Evolutionary conservation across 1,139 yeast species (phyloP).

Genomic region (Lodderomyces jiufengensis): DNA sequence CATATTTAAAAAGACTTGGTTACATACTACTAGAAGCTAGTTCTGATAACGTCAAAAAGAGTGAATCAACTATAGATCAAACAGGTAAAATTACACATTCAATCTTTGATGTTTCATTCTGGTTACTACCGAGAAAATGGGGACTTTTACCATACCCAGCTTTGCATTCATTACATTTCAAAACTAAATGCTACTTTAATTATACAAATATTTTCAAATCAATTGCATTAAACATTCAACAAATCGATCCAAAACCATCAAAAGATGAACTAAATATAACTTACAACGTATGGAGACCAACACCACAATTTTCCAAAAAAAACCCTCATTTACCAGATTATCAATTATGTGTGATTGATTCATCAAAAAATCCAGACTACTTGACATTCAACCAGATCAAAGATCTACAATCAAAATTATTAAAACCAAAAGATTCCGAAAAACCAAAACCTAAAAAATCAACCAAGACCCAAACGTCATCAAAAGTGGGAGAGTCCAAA

Average conservation of each 20-base stretch:
- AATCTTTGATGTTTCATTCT: conserved; percentile 6
- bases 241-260: conserved; percentile 1
- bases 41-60: not conserved
- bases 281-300: conserved; percentile 86
- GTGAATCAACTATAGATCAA: no score
- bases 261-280: conserved; percentile 20
- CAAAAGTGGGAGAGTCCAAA: conserved; percentile 17
- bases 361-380: conserved; percentile 40
- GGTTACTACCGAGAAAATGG: conserved; percentile 10
- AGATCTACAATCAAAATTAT: conserved; percentile 22
- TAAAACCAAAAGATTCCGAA: conserved; percentile 4
- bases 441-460: conserved; percentile 5
- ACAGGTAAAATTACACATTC: no score
- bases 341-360: conserved; percentile 59
- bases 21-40: conserved; percentile 40
- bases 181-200: conserved; percentile 31
- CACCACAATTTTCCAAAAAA: conserved; percentile 63
- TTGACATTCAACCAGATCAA: conserved; percentile 49
- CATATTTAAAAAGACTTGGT: conserved; percentile 76
- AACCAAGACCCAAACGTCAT: conserved; percentile 11
- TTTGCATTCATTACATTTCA: conserved; percentile 17
- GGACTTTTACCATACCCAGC: conserved; percentile 13
- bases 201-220: conserved; percentile 39
- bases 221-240: conserved; percentile 31
- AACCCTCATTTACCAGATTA: conserved; percentile 74